Conservation (phyloP, 179 eudicot genomes). For the Drosera spatulata region DNA sequence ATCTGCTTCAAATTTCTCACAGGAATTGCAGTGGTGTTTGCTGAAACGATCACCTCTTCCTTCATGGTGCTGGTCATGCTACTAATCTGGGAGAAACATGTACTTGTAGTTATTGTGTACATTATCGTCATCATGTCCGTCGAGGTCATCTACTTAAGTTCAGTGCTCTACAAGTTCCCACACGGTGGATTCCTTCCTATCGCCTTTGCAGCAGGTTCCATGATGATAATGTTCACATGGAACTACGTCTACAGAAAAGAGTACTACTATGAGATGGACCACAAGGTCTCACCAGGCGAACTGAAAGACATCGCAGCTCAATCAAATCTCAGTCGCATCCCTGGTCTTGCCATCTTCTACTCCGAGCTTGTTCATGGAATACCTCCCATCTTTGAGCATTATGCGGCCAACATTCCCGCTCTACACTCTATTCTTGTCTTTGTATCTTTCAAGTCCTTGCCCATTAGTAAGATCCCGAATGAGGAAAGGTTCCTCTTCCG, state of each 20-base stretch:
- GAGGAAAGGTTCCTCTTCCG: slow-evolving; percentile 67
- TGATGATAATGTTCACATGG: no score
- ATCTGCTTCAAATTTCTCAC: background rate
- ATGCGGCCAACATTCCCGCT: slow-evolving; percentile 47
- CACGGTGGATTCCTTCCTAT: no score
- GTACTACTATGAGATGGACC: background rate
- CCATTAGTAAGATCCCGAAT: slow-evolving; percentile 44
- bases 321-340: slow-evolving; percentile 23
- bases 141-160: no score
- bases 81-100: no score
- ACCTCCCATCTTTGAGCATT: slow-evolving; percentile 77
- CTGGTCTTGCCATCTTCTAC: slow-evolving; percentile 65
- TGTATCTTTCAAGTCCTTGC: slow-evolving; percentile 55
- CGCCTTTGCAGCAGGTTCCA: no score
- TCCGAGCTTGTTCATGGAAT: slow-evolving; percentile 79
- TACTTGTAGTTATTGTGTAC: no score
- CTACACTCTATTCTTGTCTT: slow-evolving; percentile 62
- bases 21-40: no score
- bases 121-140: no score
- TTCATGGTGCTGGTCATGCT: no score
- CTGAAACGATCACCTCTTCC: no score
- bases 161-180: no score
- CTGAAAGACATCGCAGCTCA: slow-evolving; percentile 25
- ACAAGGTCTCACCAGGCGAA: slow-evolving; percentile 42
- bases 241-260: no score